Percentiles rank a stretch among this genome's conserved stretches.
phyloP scores from a whole-genome alignment of 2,329 filamentous ascomycete species.

The Fusarium cyanostomum region DNA sequence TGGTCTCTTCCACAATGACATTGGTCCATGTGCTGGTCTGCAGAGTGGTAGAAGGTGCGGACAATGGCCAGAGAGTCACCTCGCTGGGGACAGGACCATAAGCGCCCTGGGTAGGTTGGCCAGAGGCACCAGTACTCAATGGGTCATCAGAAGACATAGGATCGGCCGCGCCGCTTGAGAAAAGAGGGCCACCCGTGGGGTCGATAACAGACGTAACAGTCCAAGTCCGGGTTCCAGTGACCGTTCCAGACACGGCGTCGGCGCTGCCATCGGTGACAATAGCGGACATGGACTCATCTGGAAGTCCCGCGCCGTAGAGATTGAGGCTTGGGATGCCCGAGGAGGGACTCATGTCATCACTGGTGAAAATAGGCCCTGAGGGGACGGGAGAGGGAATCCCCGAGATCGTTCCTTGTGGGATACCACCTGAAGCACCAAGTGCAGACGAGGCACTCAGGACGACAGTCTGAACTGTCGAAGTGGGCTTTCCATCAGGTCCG shows the following conservation, averaged over 20 bases:
- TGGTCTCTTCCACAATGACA: constrained; percentile 50
- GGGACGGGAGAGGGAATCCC: constrained; percentile 23
- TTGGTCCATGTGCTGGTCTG: constrained; percentile 54
- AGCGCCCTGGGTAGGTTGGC: constrained; percentile 26
- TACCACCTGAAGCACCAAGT: constrained; percentile 25
- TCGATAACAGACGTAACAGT: constrained; percentile 40
- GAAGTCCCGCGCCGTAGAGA: constrained; percentile 37
- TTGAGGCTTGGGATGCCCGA: constrained; percentile 38
- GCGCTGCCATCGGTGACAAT: constrained; percentile 29
- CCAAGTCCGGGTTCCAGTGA: constrained; percentile 37
- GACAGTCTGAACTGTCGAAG: constrained; percentile 47
- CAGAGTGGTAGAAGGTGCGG: constrained; percentile 37
- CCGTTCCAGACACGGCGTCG: constrained; percentile 33
- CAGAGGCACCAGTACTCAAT: constrained; percentile 20
- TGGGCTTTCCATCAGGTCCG: constrained; percentile 46
- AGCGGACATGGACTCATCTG: constrained; percentile 31
- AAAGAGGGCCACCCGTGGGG: constrained; percentile 31
- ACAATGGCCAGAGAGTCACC: constrained; percentile 38
- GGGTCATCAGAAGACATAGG: constrained; percentile 31
- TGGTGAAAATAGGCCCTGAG: constrained; percentile 27
- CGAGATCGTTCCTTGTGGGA: constrained; percentile 27
- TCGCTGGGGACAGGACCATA: constrained; percentile 40
- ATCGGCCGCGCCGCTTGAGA: constrained; percentile 29
- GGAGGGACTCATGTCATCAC: constrained; percentile 4
- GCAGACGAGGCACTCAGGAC: constrained; percentile 41